Conservation (phyloP, 768 basidiomycete species). For the Phaffia australis region DNA sequence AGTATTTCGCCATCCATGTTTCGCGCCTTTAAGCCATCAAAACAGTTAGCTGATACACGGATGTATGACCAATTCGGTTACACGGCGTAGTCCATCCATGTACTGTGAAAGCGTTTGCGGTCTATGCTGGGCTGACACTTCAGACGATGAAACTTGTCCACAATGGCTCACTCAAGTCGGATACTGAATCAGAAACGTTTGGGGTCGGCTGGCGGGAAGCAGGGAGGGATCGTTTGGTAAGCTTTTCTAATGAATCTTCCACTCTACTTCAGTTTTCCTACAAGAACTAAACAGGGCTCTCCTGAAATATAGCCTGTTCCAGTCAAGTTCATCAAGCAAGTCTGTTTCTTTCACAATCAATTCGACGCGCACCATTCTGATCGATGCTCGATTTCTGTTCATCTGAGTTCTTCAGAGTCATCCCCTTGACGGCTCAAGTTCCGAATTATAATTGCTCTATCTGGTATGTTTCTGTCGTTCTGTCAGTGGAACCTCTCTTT, state of each 20-base stretch:
- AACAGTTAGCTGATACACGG: too few species aligned
- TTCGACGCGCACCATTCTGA: too few species aligned
- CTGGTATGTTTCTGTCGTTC: slow-evolving; percentile 4
- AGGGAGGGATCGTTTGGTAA: not conserved
- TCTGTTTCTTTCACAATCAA: not conserved
- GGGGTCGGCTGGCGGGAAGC: slow-evolving; percentile 20
- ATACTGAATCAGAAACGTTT: slow-evolving; percentile 19
- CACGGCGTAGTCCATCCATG: slow-evolving; percentile 28
- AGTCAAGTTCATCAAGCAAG: slow-evolving; percentile 9
- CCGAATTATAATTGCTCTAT: slow-evolving; percentile 20
- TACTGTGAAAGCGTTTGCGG: slow-evolving; percentile 25
- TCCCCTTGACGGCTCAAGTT: slow-evolving; percentile 13
- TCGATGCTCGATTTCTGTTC: not conserved
- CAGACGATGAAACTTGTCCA: slow-evolving; percentile 22
- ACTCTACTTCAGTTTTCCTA: not conserved
- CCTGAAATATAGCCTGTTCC: not conserved
- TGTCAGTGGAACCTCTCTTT: not conserved
- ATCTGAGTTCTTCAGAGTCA: not conserved
- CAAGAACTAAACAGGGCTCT: too few species aligned
- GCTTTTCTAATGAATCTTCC: not conserved
- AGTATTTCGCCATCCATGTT: too few species aligned
- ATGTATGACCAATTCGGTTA: too few species aligned
- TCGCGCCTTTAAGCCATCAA: too few species aligned
- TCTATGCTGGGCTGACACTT: slow-evolving; percentile 25
- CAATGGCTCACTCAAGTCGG: slow-evolving; percentile 21